Evolutionary conservation across 768 basidiomycete species (phyloP).

Genomic region (Rhodotorula sphaerocarpa): DNA sequence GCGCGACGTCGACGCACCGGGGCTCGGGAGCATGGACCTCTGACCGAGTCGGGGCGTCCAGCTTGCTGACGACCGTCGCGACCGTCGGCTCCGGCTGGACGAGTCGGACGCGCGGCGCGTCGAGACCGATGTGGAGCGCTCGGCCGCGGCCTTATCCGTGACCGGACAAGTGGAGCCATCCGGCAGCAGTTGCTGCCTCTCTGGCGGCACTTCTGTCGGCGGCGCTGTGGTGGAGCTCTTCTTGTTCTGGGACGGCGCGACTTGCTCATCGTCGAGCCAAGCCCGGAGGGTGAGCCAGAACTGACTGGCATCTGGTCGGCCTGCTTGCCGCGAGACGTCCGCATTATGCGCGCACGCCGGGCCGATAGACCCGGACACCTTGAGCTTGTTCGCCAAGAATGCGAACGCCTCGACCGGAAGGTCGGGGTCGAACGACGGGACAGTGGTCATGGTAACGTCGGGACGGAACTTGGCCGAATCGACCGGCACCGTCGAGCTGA

Average conservation of each 20-base stretch:
- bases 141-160: too few species aligned
- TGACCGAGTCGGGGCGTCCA: neutral
- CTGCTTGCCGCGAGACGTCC: slow-evolving; percentile 5
- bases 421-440: slow-evolving; percentile 23
- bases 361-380: slow-evolving; percentile 13
- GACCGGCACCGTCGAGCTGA: neutral
- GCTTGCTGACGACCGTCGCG: neutral
- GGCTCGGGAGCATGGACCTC: neutral
- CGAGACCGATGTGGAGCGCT: too few species aligned
- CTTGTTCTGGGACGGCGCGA: too few species aligned
- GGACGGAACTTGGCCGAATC: slow-evolving; percentile 17
- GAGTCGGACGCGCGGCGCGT: too few species aligned
- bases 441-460: slow-evolving; percentile 8
- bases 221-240: too few species aligned
- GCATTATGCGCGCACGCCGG: slow-evolving; percentile 29
- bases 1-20: neutral
- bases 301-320: slow-evolving; percentile 25
- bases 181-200: too few species aligned
- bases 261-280: slow-evolving; percentile 20
- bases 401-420: slow-evolving; percentile 18
- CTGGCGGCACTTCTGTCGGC: too few species aligned
- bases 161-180: too few species aligned
- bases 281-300: slow-evolving; percentile 26
- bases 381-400: slow-evolving; percentile 23
- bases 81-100: neutral